Percentiles rank a stretch among this genome's conserved stretches.
phyloP scores from a whole-genome alignment of 805 yeast genomes.

The Starmerella bombi region DNA sequence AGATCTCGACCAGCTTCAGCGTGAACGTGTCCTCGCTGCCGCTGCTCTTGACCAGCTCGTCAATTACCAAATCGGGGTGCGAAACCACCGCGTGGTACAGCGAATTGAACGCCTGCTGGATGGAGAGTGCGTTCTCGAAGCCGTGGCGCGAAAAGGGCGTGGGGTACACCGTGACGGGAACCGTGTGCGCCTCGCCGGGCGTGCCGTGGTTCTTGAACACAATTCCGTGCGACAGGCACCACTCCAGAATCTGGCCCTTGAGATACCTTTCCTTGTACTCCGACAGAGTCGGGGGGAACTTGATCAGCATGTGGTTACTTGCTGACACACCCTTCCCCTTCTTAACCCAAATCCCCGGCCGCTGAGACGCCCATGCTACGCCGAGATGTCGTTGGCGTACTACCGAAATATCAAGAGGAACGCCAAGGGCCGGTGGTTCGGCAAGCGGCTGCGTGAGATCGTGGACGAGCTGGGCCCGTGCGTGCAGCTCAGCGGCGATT shows the following conservation, averaged over 20 bases:
- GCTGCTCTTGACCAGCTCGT: slow-evolving; percentile 32
- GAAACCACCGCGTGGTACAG: slow-evolving; percentile 54
- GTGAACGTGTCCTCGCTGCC: slow-evolving; percentile 62
- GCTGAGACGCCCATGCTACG: no score
- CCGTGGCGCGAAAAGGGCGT: slow-evolving; percentile 67
- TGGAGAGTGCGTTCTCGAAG: slow-evolving; percentile 50
- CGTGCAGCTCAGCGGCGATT: slow-evolving; percentile 12
- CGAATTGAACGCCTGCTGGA: slow-evolving; percentile 58
- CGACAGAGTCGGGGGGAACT: slow-evolving; percentile 22
- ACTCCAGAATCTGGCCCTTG: slow-evolving; percentile 39
- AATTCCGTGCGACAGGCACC: slow-evolving; percentile 69
- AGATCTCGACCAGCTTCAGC: slow-evolving; percentile 55
- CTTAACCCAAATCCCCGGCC: no score
- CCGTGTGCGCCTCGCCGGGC: slow-evolving; percentile 39
- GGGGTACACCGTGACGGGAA: slow-evolving; percentile 86
- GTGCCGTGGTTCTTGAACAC: slow-evolving; percentile 32
- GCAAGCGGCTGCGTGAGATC: slow-evolving; percentile 11
- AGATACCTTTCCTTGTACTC: slow-evolving; percentile 20
- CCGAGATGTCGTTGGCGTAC: slow-evolving; percentile 16
- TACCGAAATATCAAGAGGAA: slow-evolving; percentile 14
- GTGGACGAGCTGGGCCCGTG: slow-evolving; percentile 16
- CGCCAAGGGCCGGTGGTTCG: slow-evolving; percentile 24
- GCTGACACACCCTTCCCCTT: no score
- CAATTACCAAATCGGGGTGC: slow-evolving; percentile 51
- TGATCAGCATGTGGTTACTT: slow-evolving; percentile 19